Evolutionary conservation across 345 rosid species (phyloP), one percentile per base, ranked within the genome.

Genomic region (Clausena lansium): DNA sequence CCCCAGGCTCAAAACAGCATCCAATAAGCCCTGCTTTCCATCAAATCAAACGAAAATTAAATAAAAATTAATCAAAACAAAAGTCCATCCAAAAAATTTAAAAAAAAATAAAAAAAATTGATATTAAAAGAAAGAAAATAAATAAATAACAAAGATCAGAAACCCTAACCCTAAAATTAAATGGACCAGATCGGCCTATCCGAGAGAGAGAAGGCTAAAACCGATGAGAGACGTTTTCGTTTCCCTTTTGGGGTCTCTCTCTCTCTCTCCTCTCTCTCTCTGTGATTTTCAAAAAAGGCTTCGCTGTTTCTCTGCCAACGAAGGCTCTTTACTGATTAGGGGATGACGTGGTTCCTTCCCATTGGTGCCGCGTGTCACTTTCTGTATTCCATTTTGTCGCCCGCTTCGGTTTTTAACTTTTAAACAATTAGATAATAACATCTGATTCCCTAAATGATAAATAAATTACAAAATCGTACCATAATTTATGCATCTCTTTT

Each of bases 131-230:
- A 14, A 20, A 62, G 9, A 14, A 20, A 62, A 27, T 4, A 27
- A 45, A 41, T 78, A 11, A 50, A 30, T 32, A n/a, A 20, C 57
- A 52, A 45, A 65, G 58, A 73, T 73, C 39, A 54, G 55, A 78
- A 83, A 79, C 72, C 81, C 84, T 82, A 80, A 83, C 81, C 85
- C 81, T 41, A 22, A n/a, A 76, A 67, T 67, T 64, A 59, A 61
- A 73, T 55, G 81, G 70, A 79, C 83, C 81, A 84, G 90, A 77
- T 85, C 87, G 81, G 83, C 83, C 55, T 63, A 54, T 39, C 75
- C 57, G 68, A 28, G 64, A 28, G 64, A 77, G 82, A 54, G 75
- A 52, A 17, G n/a, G 64, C 47, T 59, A 76, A 10, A 47, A 58
- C 69, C 54, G 70, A 19, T 35, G 74, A 70, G 41, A 19, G 60